phyloP scores from a whole-genome alignment of 2,329 filamentous ascomycete genomes.

The Fusarium sp. region DNA sequence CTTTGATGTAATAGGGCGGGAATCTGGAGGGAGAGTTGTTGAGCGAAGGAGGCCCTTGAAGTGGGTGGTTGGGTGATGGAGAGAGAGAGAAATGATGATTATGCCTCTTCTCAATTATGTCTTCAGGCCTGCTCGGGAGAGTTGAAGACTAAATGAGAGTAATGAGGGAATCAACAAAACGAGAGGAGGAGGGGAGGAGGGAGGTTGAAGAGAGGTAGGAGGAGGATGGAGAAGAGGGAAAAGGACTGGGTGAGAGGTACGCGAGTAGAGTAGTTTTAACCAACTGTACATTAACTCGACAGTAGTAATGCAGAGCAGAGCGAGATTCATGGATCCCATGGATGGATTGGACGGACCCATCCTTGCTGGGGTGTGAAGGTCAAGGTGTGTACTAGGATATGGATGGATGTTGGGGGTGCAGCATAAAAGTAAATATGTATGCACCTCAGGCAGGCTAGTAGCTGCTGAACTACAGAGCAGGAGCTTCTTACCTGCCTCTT shows the following conservation, averaged over 20 bases:
- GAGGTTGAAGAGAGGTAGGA: constrained; percentile 61
- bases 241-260: constrained; percentile 65
- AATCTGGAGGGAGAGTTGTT: constrained; percentile 20
- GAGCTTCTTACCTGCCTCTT: background rate
- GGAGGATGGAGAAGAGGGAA: constrained; percentile 64
- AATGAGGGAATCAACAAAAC: constrained; percentile 63
- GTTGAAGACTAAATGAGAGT: constrained; percentile 57
- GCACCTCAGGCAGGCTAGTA: constrained; percentile 2
- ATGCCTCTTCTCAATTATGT: constrained; percentile 49
- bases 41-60: constrained; percentile 13
- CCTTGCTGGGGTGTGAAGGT: constrained; percentile 10
- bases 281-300: constrained; percentile 20
- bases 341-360: constrained; percentile 21
- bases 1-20: constrained; percentile 45
- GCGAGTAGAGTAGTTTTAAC: constrained; percentile 54
- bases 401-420: constrained; percentile 25
- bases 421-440: background rate
- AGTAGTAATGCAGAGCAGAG: constrained; percentile 24
- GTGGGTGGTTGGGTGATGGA: constrained; percentile 23
- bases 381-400: constrained; percentile 19
- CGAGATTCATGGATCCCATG: constrained; percentile 23
- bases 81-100: constrained; percentile 38
- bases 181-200: constrained; percentile 55
- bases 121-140: constrained; percentile 59
- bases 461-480: background rate